These are phyloP conservation scores for Zopfia rhizophila DNA, from an alignment of 2,329 filamentous ascomycete species.

Conservation along the genomic window DNA sequence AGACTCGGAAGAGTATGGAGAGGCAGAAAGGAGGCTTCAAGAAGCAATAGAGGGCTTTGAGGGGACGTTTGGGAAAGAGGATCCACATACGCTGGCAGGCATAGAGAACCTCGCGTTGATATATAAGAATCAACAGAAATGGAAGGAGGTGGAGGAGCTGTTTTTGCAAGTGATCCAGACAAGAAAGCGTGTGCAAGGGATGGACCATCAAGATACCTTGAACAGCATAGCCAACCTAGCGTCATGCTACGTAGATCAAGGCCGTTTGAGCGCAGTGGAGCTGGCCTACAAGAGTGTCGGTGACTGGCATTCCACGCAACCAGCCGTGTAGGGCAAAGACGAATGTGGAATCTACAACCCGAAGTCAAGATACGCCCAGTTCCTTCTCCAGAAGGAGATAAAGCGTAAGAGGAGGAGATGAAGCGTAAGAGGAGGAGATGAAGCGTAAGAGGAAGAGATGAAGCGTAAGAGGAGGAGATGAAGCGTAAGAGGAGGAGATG, in stretches of 20 bases:
- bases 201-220: too few species aligned
- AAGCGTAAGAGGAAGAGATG: too few species aligned
- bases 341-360: conserved; percentile 99
- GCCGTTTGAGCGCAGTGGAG: too few species aligned
- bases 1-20: too few species aligned
- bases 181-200: too few species aligned
- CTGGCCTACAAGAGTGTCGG: conserved; percentile 98
- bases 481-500: too few species aligned
- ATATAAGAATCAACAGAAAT: too few species aligned
- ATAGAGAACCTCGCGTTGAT: too few species aligned
- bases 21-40: conserved; percentile 1
- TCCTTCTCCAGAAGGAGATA: conserved; percentile 76
- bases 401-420: conserved; percentile 60
- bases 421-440: too few species aligned
- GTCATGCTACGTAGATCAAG: conserved; percentile 12
- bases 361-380: conserved; percentile 90
- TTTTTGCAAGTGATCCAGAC: too few species aligned
- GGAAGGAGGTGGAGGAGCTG: too few species aligned
- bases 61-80: neutral
- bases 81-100: conserved; percentile 6
- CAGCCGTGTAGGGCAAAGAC: conserved; percentile 90
- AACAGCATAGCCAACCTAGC: conserved; percentile 13
- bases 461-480: too few species aligned
- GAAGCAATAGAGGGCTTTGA: conserved; percentile 1
- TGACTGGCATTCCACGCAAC: conserved; percentile 96